Evolutionary conservation across 768 basidiomycete genomes (phyloP).

Genomic region (Lactarius sanguifluus): DNA sequence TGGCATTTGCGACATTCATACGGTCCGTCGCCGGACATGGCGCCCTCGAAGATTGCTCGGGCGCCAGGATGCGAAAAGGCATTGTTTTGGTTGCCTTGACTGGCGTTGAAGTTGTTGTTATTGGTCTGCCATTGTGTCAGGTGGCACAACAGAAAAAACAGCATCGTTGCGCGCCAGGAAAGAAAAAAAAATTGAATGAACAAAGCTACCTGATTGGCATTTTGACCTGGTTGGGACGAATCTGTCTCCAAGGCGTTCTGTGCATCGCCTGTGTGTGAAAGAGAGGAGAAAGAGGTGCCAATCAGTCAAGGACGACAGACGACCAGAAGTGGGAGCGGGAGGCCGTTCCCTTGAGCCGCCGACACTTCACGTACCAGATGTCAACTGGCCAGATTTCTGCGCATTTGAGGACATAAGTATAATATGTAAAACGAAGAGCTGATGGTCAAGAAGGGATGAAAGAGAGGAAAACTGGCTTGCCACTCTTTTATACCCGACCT

Average conservation of each 20-base stretch:
- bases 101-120: too few species aligned
- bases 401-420: not conserved
- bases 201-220: not conserved
- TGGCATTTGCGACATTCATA: too few species aligned
- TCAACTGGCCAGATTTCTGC: not conserved
- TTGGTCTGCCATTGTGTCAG: not conserved
- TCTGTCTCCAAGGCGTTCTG: accelerated
- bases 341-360: not conserved
- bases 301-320: not conserved
- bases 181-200: not conserved
- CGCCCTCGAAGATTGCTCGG: not conserved
- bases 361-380: not conserved
- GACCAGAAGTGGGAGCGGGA: not conserved
- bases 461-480: not conserved
- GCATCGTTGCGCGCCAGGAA: not conserved
- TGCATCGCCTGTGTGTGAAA: too few species aligned
- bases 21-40: too few species aligned
- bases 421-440: not conserved
- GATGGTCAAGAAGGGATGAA: not conserved
- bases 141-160: not conserved
- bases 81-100: too few species aligned
- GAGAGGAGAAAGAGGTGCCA: not conserved
- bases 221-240: accelerated
- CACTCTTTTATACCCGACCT: not conserved
- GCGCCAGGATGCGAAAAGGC: too few species aligned